phyloP scores from a whole-genome alignment of 352 stramenopile genomes.

The Achlya hypogyna region DNA sequence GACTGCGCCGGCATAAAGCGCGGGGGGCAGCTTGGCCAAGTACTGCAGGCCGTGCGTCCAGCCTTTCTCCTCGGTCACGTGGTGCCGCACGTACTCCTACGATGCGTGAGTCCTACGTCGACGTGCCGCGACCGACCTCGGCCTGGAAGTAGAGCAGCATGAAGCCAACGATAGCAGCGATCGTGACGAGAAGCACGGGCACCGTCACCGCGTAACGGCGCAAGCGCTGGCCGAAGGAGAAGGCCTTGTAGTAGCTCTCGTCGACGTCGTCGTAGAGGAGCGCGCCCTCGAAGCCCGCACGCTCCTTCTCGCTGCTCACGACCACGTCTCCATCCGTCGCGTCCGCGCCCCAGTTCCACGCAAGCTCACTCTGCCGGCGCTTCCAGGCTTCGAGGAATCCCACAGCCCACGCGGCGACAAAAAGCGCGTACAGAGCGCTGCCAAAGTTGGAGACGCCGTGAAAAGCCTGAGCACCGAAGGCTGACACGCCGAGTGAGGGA shows the following conservation, averaged over 20 bases:
- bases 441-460: constrained; percentile 42
- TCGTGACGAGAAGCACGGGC: constrained; percentile 51
- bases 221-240: constrained; percentile 59
- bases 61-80: constrained; percentile 46
- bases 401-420: constrained; percentile 86
- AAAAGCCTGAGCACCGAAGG: constrained; percentile 26
- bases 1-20: constrained; percentile 67
- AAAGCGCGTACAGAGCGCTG: constrained; percentile 74
- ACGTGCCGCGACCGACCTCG: constrained; percentile 22
- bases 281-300: constrained; percentile 59
- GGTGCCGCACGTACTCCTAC: constrained; percentile 44
- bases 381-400: constrained; percentile 89
- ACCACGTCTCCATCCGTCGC: constrained; percentile 27
- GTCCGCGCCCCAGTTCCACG: constrained; percentile 77
- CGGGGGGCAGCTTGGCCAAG: constrained; percentile 52
- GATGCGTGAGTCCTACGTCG: background rate
- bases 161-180: constrained; percentile 54
- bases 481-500: background rate
- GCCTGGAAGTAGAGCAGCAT: constrained; percentile 80
- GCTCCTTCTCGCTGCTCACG: constrained; percentile 35
- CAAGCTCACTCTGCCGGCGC: constrained; percentile 73
- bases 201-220: constrained; percentile 73
- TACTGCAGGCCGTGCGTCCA: constrained; percentile 63
- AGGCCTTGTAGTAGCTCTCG: constrained; percentile 76
- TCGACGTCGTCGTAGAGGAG: constrained; percentile 70